Evolutionary conservation across 148 eudicot genomes (phyloP), one percentile per base, ranked within the genome.

Genomic region (Cornus controversa): DNA sequence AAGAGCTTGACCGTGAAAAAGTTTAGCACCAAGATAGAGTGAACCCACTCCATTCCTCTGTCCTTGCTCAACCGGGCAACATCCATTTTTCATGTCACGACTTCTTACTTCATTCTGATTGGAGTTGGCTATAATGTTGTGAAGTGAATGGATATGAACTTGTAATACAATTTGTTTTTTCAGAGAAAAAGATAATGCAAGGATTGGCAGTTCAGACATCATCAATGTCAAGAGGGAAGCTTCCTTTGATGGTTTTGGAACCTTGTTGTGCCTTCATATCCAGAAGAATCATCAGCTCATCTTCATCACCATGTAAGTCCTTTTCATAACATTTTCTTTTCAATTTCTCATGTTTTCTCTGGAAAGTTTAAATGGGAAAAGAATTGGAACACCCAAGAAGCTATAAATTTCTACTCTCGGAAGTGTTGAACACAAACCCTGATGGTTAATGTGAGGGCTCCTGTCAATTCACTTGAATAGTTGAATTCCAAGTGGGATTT

Each of bases 241-340:
- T 75, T 47, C 82, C 82, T 11, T 63, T 80, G 37, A 25, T 75
- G 74, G 78, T 78, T n/a, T 74, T 80, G 66, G 58, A 24, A 22
- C 82, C 78, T 67, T 74, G 50, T 57, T 14, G 26, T 74, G 67
- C 74, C 50, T 15, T 65, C 5, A 15, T 24, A 74, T 74, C 69
- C 60, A 75, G 79, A 68, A 80, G 72, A 70, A 25, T 34, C 69
- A 24, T 50, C 58, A 53, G 6, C 29, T 69, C 77, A 15, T 23
- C 22, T 29, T 69, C 60, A 36, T 34, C 78, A 37, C 50, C 70
- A 70, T 58, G 82, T 80, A 80, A 75, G 82, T 40, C 28, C 75
- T 15, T 40, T 8, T 80, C 23, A 0, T n/a, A 47, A 20, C 14
- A 45, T 29, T 66, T 53, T 63, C 70, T 28, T 60, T 63, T 78